phyloP scores from a whole-genome alignment of 2,329 filamentous ascomycete genomes.

The Aspergillus pseudoterreus region DNA sequence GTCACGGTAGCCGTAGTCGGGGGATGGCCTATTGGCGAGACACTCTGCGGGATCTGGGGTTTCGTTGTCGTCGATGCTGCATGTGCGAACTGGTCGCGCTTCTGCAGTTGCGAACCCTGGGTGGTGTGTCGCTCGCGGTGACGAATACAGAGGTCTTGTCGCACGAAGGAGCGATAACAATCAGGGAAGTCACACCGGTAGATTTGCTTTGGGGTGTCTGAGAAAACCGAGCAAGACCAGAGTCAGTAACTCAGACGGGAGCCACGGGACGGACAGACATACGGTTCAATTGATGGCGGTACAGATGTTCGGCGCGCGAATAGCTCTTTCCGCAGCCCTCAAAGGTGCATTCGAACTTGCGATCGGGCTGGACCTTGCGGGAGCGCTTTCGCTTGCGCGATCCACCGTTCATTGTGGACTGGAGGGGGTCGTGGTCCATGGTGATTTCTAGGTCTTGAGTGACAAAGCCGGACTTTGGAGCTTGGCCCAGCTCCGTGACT shows the following conservation, averaged over 20 bases:
- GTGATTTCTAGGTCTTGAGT: constrained; percentile 8
- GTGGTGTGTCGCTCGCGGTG: constrained; percentile 78
- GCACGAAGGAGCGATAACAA: constrained; percentile 85
- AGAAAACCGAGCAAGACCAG: constrained; percentile 9
- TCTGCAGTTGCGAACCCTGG: constrained; percentile 49
- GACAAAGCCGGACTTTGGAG: constrained; percentile 7
- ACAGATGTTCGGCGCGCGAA: constrained; percentile 92
- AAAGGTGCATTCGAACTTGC: constrained; percentile 73
- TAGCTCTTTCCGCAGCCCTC: constrained; percentile 94
- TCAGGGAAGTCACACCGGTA: constrained; percentile 91
- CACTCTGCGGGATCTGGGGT: constrained; percentile 15
- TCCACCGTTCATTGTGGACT: constrained; percentile 8
- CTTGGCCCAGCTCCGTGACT: constrained; percentile 17
- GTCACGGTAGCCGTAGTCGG: constrained; percentile 17
- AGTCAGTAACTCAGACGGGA: not conserved
- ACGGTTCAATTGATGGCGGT: constrained; percentile 94
- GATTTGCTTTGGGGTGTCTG: constrained; percentile 90
- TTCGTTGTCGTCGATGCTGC: constrained; percentile 19
- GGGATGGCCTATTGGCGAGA: constrained; percentile 10
- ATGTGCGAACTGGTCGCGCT: constrained; percentile 45
- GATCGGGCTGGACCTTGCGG: constrained; percentile 45
- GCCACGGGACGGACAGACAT: constrained; percentile 30
- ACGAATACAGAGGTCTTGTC: constrained; percentile 85
- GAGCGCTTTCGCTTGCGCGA: constrained; percentile 29
- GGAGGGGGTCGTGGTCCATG: constrained; percentile 13